Percentiles rank a stretch among this genome's conserved stretches.
Evolutionary conservation across 2,329 filamentous ascomycete species (phyloP).

Genomic region (Byssochlamys sp.): DNA sequence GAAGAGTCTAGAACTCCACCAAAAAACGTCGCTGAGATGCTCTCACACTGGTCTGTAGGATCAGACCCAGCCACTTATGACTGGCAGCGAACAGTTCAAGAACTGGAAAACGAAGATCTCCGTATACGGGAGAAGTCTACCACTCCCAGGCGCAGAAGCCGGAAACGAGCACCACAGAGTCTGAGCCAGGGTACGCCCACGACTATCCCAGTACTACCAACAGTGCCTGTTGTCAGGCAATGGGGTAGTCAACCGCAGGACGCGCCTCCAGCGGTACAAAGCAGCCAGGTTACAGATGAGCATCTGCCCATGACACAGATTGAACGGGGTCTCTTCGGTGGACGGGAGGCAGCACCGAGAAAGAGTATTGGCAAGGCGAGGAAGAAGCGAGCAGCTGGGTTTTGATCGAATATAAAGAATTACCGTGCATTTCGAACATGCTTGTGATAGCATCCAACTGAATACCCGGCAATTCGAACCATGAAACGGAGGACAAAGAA

Average conservation of each 20-base stretch:
- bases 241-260: slow-evolving; percentile 26
- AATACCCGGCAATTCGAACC: too few species aligned
- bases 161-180: slow-evolving; percentile 18
- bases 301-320: slow-evolving; percentile 32
- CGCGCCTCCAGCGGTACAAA: slow-evolving; percentile 14
- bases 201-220: slow-evolving; percentile 16
- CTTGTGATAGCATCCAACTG: not conserved
- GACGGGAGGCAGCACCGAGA: slow-evolving; percentile 21
- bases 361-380: slow-evolving; percentile 18
- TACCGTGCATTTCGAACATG: not conserved
- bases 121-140: slow-evolving; percentile 6
- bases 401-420: slow-evolving; percentile 15
- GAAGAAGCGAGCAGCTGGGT: slow-evolving; percentile 34
- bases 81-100: slow-evolving; percentile 19
- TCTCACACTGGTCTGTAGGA: slow-evolving; percentile 29
- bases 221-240: slow-evolving; percentile 14
- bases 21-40: slow-evolving; percentile 17
- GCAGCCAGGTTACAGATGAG: slow-evolving; percentile 26
- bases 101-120: slow-evolving; percentile 13
- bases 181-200: slow-evolving; percentile 7
- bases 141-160: slow-evolving; percentile 15
- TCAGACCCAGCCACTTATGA: slow-evolving; percentile 24
- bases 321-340: slow-evolving; percentile 31
- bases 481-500: too few species aligned
- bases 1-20: slow-evolving; percentile 12